Evolutionary conservation across 345 rosid species (phyloP).

Genomic region (Linum trigynum): DNA sequence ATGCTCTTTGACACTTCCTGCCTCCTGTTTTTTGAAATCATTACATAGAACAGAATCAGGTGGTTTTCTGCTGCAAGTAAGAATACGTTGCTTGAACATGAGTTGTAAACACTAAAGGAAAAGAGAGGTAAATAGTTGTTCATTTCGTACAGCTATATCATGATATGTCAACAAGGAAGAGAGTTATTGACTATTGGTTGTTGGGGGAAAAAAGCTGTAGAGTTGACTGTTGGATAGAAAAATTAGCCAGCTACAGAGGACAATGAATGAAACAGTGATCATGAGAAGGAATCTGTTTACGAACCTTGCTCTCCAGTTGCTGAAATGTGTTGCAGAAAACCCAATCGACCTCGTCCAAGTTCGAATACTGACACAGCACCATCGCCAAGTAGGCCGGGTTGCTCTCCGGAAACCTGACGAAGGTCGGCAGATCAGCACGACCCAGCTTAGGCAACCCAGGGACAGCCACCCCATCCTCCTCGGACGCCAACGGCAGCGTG

Average conservation of each 20-base stretch:
- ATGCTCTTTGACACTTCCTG: slow-evolving; percentile 26
- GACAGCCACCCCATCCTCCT: slow-evolving; percentile 16
- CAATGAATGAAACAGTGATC: too few species aligned
- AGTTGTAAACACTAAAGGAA: too few species aligned
- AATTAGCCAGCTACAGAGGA: too few species aligned
- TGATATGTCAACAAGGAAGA: slow-evolving; percentile 3
- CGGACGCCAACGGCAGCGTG: slow-evolving; percentile 30
- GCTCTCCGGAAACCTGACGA: slow-evolving; percentile 31
- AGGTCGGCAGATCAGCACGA: slow-evolving; percentile 44
- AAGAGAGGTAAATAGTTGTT: too few species aligned
- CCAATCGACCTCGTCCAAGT: slow-evolving; percentile 54
- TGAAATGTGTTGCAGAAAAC: slow-evolving; percentile 44
- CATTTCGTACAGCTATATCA: too few species aligned
- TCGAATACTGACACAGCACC: slow-evolving; percentile 46
- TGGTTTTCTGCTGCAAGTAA: too few species aligned
- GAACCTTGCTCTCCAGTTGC: slow-evolving; percentile 49
- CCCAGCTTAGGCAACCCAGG: slow-evolving; percentile 50
- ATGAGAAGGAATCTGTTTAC: neutral
- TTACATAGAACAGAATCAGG: neutral
- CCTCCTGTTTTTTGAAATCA: slow-evolving; percentile 25
- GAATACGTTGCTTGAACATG: too few species aligned
- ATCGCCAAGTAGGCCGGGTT: slow-evolving; percentile 45
- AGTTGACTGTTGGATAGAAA: too few species aligned
- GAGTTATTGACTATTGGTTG: neutral
- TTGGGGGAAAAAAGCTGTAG: too few species aligned